Conservation (phyloP, 1,284 basidiomycete species). For the Boletus semigastroideus region DNA sequence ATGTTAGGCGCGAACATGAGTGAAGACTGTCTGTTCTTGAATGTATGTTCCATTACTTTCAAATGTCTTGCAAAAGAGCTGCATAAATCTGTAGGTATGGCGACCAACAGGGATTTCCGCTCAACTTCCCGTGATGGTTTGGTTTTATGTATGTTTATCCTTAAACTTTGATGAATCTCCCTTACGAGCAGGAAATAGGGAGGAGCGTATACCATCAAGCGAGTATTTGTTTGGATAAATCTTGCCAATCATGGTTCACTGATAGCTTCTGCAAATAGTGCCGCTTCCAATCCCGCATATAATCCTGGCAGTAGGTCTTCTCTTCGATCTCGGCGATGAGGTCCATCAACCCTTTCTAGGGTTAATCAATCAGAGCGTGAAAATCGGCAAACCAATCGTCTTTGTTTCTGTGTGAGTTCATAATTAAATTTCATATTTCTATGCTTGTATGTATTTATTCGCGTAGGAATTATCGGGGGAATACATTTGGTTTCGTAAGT, state of each 20-base stretch:
- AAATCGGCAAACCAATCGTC: constrained; percentile 17
- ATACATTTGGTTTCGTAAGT: constrained; percentile 23
- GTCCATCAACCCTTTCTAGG: neutral
- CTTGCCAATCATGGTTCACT: neutral
- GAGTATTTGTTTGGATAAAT: neutral
- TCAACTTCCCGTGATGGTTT: constrained; percentile 22
- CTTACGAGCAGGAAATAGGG: constrained; percentile 12
- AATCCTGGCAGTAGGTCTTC: constrained; percentile 14
- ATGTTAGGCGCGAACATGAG: constrained; percentile 46
- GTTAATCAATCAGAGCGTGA: constrained; percentile 13
- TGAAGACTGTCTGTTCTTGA: constrained; percentile 51
- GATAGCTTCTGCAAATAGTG: constrained; percentile 3
- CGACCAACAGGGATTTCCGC: constrained; percentile 13
- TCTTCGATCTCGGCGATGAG: neutral
- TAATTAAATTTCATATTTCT: neutral
- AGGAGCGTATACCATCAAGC: constrained; percentile 18
- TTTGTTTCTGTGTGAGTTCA: constrained; percentile 20
- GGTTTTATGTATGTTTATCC: constrained; percentile 19
- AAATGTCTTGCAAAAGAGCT: neutral
- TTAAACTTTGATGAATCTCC: neutral
- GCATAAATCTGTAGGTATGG: constrained; percentile 15
- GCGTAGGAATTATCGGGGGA: constrained; percentile 17
- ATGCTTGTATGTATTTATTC: neutral
- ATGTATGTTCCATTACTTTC: constrained; percentile 7
- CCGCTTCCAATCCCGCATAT: constrained; percentile 16